phyloP scores from a whole-genome alignment of 1,284 basidiomycete species.

The Papiliotrema terrestris region DNA sequence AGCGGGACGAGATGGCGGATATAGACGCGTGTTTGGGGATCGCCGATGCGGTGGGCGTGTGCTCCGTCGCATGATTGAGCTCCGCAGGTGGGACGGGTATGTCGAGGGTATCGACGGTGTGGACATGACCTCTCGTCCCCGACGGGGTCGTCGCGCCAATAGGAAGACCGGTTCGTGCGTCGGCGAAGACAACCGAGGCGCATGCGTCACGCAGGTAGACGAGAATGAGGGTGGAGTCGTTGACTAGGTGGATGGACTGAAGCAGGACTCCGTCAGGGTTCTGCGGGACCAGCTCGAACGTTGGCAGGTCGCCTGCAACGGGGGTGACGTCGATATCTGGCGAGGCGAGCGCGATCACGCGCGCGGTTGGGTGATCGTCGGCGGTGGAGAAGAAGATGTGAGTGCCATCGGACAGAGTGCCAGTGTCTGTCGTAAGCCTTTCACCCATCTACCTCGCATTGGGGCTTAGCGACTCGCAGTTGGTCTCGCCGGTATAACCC shows the following conservation, averaged over 20 bases:
- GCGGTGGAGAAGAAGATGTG: constrained; percentile 17
- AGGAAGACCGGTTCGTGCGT: constrained; percentile 13
- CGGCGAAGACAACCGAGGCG: constrained; percentile 14
- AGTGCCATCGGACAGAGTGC: constrained; percentile 7
- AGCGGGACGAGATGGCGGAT: constrained; percentile 9
- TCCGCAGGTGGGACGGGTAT: constrained; percentile 16
- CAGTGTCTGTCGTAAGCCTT: constrained; percentile 8
- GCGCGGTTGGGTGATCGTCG: constrained; percentile 11
- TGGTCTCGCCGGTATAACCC: constrained; percentile 14
- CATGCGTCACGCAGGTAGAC: constrained; percentile 20
- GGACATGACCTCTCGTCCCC: constrained; percentile 12
- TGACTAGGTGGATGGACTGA: constrained; percentile 8
- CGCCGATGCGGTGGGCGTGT: constrained; percentile 3
- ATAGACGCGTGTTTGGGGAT: constrained; percentile 20
- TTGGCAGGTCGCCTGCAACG: not conserved
- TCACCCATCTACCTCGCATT: not conserved
- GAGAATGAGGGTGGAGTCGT: constrained; percentile 11
- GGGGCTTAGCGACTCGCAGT: constrained; percentile 5
- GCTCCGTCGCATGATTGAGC: constrained; percentile 3
- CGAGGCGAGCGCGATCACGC: constrained; percentile 10
- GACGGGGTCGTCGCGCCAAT: constrained; percentile 13
- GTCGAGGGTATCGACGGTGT: constrained; percentile 3
- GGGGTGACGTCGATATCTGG: constrained; percentile 6
- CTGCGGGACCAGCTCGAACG: constrained; percentile 10
- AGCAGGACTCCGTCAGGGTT: constrained; percentile 12